Conservation (phyloP, 176 grass and related monocot species). For the Raddia distichophylla region DNA sequence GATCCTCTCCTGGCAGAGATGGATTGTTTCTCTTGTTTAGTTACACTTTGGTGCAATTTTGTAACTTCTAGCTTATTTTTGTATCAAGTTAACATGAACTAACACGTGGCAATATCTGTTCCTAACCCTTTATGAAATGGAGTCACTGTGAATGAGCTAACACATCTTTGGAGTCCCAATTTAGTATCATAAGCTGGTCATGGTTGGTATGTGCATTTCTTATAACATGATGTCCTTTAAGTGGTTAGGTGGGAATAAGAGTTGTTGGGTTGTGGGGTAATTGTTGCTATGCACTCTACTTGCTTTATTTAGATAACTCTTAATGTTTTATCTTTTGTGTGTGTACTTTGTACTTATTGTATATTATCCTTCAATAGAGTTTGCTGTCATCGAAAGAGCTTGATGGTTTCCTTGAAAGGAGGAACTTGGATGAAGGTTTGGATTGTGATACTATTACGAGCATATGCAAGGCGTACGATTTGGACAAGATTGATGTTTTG, state of each 20-base stretch:
- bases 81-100: slow-evolving; percentile 19
- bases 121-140: slow-evolving; percentile 10
- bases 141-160: not conserved
- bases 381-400: slow-evolving; percentile 64
- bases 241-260: not conserved
- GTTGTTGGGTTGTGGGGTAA: not conserved
- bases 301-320: slow-evolving; percentile 12
- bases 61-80: not conserved
- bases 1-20: not conserved
- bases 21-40: not conserved
- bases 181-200: slow-evolving; percentile 6
- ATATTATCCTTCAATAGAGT: slow-evolving; percentile 47
- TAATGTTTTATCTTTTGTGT: not conserved
- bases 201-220: not conserved
- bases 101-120: not conserved
- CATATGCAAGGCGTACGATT: slow-evolving; percentile 66
- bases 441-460: slow-evolving; percentile 63
- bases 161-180: not conserved
- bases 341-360: slow-evolving; percentile 2
- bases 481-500: slow-evolving; percentile 76
- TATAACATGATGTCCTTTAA: slow-evolving; percentile 20
- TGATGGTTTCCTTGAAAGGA: slow-evolving; percentile 49
- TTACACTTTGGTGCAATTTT: not conserved
- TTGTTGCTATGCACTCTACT: not conserved
- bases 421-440: slow-evolving; percentile 63